Base-by-base conservation (phyloP, 257 asterid species). In the Fraxinus pennsylvanica region DNA sequence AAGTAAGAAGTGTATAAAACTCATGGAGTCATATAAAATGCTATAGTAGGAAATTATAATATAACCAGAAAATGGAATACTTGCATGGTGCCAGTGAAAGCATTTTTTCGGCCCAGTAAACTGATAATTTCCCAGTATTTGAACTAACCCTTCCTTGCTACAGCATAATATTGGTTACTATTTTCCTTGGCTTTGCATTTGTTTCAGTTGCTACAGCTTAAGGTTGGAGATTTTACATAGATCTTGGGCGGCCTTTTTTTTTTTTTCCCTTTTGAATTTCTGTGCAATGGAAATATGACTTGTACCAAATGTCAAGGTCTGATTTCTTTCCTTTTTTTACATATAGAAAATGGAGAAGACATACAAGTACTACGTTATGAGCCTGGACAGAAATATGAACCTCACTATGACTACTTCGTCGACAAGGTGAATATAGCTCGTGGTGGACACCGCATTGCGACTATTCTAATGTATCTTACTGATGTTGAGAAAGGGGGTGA, bases 401-500 rank as follows among this genome's bases (percentile, higher is more conserved):
- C 99, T 30, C 98, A 93, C 76, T 84, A 81, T 38, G 99, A 96
- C 81, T 96, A 96, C 86, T 96, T 96, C 39, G 10, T 81, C 25
- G 99, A 93, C 85, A 86, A 89, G 90, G 95, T 88, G 78, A 96
- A 93, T 84, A 82, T 90, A 71, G 92, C 81, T 65, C 98, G 92
- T 61, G 99, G 99, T 38, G 99, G 99, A 43, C 98, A 96, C 85
- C 93, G 99, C 19, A 33, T 89, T 77, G 99, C 97, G 35, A 96
- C 99, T 8, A 95, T 96, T 72, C 91, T 96, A 77, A 87, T 96
- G 98, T 96, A 96, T 87, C 98, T 96, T 21, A 80, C 88, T 33
- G 97, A 96, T 83, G 98, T 96, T 17, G 91, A 78, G 78, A 93
- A 92, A 84, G 99, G 99, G 67, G 99, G 98, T 65, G 99, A 96